Evolutionary conservation across 2,329 filamentous ascomycete genomes (phyloP), one percentile per base, ranked within the genome.

Genomic region (Ciborinia camelliae): DNA sequence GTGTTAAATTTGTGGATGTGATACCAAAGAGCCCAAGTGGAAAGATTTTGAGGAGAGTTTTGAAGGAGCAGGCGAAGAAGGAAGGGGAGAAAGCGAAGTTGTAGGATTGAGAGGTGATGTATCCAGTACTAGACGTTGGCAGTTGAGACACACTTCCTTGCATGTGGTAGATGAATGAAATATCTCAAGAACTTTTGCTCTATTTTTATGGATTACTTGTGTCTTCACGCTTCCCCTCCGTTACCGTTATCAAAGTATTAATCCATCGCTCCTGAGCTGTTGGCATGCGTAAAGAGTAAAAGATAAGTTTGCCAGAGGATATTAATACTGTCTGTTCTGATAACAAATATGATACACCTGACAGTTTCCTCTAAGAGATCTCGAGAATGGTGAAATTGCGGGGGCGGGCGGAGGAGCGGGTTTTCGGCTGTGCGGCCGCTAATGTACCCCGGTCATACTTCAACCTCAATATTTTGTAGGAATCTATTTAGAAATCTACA

Each of bases 21-120:
- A 86, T 92, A 37, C 89, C 90, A 20, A 92, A 90, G 78, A 90
- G 88, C 62, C 82, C 85, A 2, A 75, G 78, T 14, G 81, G 81
- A 0, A 84, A 84, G 75, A 83, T 84, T 41, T 54, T 83, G 69
- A 75, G 81, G 58, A 81, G 79, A 64, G 55, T 76, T 4, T 67
- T 84, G 67, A 77, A 77, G 59, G 81, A 82, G 43, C 72, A 76
- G 70, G 77, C 76, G 41, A 65, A 64, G 35, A 62, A 67, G 20
- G 68, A 68, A 52, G 51, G 41, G 12, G 48, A 62, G 30, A 68
- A 64, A 51, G 61, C 69, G 47, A 70, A 69, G 64, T 47, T 70
- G 45, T 69, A 65, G 39, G 28, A 12, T 32, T 26, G 12, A 7
- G 32, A 39, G 26, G 4, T 14, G 1, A 59, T 47, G 15, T 23